phyloP scores from a whole-genome alignment of 805 yeast genomes.

The Wickerhamiella slavikovae region DNA sequence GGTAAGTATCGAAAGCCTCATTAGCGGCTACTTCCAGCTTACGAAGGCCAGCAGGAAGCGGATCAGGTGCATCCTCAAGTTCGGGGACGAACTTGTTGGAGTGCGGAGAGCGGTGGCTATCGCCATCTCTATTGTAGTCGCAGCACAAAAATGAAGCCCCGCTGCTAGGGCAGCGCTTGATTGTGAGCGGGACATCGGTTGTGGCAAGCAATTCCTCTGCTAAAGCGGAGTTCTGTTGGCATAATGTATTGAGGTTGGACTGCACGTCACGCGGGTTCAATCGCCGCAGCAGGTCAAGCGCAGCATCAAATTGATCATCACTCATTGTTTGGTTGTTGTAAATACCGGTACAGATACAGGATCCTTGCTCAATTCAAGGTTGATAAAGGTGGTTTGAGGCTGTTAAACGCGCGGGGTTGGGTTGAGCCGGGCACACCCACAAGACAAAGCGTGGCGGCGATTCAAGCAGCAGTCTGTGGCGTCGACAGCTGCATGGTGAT shows the following conservation, averaged over 20 bases:
- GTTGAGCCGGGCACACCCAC: no score
- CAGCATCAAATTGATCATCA: slow-evolving; percentile 48
- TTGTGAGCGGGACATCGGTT: slow-evolving; percentile 64
- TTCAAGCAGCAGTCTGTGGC: no score
- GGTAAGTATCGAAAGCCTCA: slow-evolving; percentile 76
- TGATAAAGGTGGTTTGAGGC: not conserved
- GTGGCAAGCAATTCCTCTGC: slow-evolving; percentile 77
- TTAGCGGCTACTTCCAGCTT: slow-evolving; percentile 64
- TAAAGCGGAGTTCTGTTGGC: slow-evolving; percentile 39
- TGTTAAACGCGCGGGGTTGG: no score
- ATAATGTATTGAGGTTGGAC: slow-evolving; percentile 24
- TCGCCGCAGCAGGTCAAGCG: slow-evolving; percentile 57
- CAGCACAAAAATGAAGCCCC: slow-evolving; percentile 64
- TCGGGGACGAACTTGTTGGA: slow-evolving; percentile 43
- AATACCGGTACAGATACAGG: no score
- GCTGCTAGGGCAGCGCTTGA: slow-evolving; percentile 27
- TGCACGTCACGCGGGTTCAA: slow-evolving; percentile 45
- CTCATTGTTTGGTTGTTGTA: slow-evolving; percentile 4
- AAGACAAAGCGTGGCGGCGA: no score
- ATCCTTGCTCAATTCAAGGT: not conserved
- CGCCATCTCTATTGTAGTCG: slow-evolving; percentile 91
- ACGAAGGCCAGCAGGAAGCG: slow-evolving; percentile 50
- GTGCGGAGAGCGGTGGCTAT: slow-evolving; percentile 83
- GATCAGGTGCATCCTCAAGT: slow-evolving; percentile 35
- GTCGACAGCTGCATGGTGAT: no score